phyloP scores from a whole-genome alignment of 345 rosid genomes.

The Populus nigra region DNA sequence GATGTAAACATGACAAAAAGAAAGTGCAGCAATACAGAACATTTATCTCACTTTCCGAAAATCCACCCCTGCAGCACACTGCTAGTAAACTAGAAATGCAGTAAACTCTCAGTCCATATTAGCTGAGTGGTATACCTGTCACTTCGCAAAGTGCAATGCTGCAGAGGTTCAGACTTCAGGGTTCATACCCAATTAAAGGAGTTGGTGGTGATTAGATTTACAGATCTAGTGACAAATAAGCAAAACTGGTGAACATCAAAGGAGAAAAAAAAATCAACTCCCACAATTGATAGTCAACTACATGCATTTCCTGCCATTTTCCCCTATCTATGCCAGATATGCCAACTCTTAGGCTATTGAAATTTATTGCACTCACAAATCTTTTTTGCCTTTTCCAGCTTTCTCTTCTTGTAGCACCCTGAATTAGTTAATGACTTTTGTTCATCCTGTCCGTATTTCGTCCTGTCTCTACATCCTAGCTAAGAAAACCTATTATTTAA shows the following conservation, averaged over 20 bases:
- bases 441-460: not conserved
- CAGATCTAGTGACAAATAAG: not conserved
- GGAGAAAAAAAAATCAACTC: not conserved
- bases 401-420: not conserved
- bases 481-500: not conserved
- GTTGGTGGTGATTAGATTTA: not conserved
- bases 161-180: not conserved
- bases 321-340: not conserved
- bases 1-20: no score
- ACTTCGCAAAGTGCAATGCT: not conserved
- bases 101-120: not conserved
- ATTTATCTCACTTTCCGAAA: not conserved
- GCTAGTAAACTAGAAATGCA: not conserved
- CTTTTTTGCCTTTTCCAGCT: not conserved
- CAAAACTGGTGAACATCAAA: not conserved
- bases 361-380: not conserved
- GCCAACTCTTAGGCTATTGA: not conserved
- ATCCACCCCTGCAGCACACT: not conserved
- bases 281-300: not conserved
- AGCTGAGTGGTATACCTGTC: not conserved
- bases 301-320: not conserved
- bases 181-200: not conserved
- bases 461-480: not conserved
- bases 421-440: not conserved
- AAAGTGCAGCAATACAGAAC: no score